These are phyloP conservation scores for Exserohilum turcica DNA, from an alignment of 2,329 filamentous ascomycete genomes.

Conservation along the genomic window DNA sequence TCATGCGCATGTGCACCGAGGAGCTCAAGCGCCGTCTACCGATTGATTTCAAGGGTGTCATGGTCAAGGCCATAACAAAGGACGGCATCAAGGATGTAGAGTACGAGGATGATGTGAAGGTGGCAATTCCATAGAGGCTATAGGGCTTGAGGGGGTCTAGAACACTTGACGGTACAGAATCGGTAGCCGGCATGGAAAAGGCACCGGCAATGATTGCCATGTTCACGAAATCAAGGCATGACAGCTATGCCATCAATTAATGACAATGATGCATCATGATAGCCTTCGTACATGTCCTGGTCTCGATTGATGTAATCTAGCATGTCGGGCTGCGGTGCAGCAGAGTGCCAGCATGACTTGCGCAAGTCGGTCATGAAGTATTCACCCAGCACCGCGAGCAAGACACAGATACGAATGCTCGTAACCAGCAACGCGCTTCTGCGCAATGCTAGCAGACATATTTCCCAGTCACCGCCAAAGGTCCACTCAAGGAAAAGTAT, in stretches of 20 bases:
- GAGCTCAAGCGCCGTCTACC: conserved; percentile 96
- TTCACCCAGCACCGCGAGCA: neutral
- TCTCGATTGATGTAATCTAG: neutral
- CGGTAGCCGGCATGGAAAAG: conserved; percentile 5
- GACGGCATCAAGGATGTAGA: conserved; percentile 86
- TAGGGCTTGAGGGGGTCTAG: neutral
- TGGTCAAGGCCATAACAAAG: conserved; percentile 93
- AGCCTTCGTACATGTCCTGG: neutral
- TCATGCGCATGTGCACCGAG: conserved; percentile 92
- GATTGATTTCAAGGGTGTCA: conserved; percentile 96
- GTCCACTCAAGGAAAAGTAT: conserved; percentile 46
- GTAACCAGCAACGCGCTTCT: neutral
- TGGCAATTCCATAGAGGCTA: conserved; percentile 61
- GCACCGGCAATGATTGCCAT: conserved; percentile 4
- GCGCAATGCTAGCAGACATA: neutral
- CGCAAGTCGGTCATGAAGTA: neutral
- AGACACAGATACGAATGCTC: neutral
- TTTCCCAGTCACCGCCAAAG: neutral
- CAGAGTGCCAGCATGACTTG: neutral
- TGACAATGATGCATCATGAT: conserved; percentile 5
- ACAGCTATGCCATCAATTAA: conserved; percentile 9
- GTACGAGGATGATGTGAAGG: conserved; percentile 80
- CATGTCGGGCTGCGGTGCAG: neutral
- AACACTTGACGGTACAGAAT: conserved; percentile 3
- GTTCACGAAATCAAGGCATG: conserved; percentile 8